Evolutionary conservation across 805 yeast species (phyloP).

Genomic region (Hanseniaspora thailandica): DNA sequence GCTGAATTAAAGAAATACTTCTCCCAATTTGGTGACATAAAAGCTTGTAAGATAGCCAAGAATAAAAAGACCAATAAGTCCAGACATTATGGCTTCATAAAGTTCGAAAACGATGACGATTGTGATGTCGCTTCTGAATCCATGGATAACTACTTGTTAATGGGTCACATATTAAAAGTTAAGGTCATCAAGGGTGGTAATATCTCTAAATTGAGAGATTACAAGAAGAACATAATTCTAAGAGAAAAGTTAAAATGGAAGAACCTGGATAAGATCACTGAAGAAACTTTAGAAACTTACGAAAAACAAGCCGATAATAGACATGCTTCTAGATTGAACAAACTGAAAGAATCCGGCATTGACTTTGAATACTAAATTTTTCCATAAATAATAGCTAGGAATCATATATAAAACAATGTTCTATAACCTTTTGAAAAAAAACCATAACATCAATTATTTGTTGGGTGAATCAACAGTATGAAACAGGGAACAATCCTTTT

Average conservation of each 20-base stretch:
- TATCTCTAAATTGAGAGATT: constrained; percentile 30
- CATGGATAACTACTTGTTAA: constrained; percentile 84
- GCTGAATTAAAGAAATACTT: constrained; percentile 64
- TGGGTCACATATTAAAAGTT: constrained; percentile 77
- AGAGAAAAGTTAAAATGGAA: constrained; percentile 24
- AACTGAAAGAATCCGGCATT: constrained; percentile 30
- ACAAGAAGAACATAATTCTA: constrained; percentile 25
- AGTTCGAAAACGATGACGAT: constrained; percentile 60
- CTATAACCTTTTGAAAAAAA: no score
- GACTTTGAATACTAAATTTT: constrained; percentile 24
- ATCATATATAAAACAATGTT: background rate
- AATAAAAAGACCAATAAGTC: constrained; percentile 83
- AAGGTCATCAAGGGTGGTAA: constrained; percentile 38
- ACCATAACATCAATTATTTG: no score
- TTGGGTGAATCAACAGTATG: constrained; percentile 56
- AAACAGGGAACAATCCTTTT: constrained; percentile 66
- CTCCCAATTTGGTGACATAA: constrained; percentile 78
- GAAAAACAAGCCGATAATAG: constrained; percentile 27
- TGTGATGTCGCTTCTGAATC: constrained; percentile 87
- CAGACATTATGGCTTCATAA: constrained; percentile 84
- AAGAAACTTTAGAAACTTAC: constrained; percentile 17
- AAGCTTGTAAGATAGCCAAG: constrained; percentile 68
- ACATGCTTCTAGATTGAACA: constrained; percentile 28
- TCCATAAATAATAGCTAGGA: background rate
- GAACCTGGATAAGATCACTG: constrained; percentile 9